phyloP scores from a whole-genome alignment of 2,329 filamentous ascomycete genomes.

The Ceratocystis albifundus region DNA sequence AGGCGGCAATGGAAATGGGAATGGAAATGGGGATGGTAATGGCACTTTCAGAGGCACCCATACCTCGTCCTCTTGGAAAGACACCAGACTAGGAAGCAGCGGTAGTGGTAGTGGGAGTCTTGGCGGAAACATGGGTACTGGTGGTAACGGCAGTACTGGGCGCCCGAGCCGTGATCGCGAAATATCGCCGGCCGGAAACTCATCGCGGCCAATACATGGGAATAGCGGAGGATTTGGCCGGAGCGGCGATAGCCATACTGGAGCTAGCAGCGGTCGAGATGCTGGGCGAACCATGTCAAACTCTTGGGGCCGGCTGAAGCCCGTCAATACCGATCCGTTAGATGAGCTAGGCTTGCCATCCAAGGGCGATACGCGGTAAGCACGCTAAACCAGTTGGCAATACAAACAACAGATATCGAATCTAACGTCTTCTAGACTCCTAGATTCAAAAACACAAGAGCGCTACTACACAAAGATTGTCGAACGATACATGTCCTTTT shows the following conservation, averaged over 20 bases:
- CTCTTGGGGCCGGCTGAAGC: constrained; percentile 61
- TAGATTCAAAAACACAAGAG: constrained; percentile 69
- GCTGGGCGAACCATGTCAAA: constrained; percentile 35
- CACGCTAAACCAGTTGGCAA: neutral
- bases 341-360: constrained; percentile 76
- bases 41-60: neutral
- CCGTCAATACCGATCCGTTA: constrained; percentile 62
- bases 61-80: constrained; percentile 5
- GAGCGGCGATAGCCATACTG: neutral
- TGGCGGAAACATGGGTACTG: neutral
- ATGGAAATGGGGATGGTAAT: neutral
- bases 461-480: constrained; percentile 78
- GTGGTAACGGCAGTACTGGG: neutral
- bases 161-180: constrained; percentile 18
- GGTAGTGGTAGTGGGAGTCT: neutral
- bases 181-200: constrained; percentile 5
- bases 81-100: constrained; percentile 13
- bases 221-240: neutral
- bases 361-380: constrained; percentile 76
- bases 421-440: constrained; percentile 39
- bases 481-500: constrained; percentile 81
- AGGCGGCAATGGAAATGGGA: neutral
- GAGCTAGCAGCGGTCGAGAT: constrained; percentile 1
- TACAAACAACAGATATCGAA: neutral
- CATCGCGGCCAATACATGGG: constrained; percentile 7